Percentiles rank a stretch among this genome's conserved stretches.
Evolutionary conservation across 2,329 filamentous ascomycete species (phyloP).

Genomic region (Chaetomium sp.): DNA sequence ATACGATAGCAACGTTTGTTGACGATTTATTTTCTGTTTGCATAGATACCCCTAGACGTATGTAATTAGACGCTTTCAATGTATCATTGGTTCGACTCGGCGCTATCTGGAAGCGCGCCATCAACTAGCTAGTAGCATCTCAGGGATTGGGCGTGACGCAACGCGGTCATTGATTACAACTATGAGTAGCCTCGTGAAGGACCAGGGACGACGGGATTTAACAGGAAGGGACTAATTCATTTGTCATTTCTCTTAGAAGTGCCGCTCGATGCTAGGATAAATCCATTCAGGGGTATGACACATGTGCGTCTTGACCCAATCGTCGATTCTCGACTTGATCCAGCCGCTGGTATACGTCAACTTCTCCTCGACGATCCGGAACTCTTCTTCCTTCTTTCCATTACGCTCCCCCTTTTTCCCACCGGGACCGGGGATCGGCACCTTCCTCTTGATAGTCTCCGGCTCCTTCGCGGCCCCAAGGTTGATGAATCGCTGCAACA

Average conservation of each 20-base stretch:
- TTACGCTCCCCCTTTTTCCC: neutral
- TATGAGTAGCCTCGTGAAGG: neutral
- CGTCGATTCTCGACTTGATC: constrained; percentile 29
- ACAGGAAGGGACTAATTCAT: neutral
- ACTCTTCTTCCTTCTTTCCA: constrained; percentile 15
- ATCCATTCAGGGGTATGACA: constrained; percentile 33
- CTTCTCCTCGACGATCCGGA: constrained; percentile 9
- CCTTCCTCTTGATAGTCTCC: constrained; percentile 17
- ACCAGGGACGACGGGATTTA: neutral
- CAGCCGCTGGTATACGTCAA: constrained; percentile 33
- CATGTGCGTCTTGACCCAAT: constrained; percentile 26
- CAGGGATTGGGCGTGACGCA: neutral
- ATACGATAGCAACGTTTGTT: constrained; percentile 46
- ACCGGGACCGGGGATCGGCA: neutral
- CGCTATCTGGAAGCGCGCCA: neutral
- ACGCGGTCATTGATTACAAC: neutral
- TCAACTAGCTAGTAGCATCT: neutral
- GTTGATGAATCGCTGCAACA: constrained; percentile 29
- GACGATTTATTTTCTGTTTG: constrained; percentile 46
- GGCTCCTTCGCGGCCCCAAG: constrained; percentile 24
- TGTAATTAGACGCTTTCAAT: constrained; percentile 11
- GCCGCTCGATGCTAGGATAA: constrained; percentile 28
- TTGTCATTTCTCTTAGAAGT: constrained; percentile 6
- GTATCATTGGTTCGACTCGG: neutral
- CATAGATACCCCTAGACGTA: constrained; percentile 19